Conservation (phyloP, 176 grass and related monocot genomes). For the Oryza brachyantha region DNA sequence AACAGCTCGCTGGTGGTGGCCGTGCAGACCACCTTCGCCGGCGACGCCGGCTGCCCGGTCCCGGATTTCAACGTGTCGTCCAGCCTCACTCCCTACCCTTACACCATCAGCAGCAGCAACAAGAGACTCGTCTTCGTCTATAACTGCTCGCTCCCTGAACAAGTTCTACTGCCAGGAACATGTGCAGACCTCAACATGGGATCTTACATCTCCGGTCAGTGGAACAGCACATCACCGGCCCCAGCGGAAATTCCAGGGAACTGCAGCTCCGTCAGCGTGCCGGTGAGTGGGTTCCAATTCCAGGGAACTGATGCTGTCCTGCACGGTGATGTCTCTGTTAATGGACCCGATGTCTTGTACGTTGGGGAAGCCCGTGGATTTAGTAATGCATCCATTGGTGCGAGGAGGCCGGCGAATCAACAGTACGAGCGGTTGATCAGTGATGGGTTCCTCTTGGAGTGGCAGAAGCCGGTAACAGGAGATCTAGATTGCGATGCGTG, state of each 20-base stretch:
- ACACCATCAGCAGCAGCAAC: neutral
- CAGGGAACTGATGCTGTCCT: too few relatives aligned
- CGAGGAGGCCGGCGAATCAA: too few relatives aligned
- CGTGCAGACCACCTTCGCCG: neutral
- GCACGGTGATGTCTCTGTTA: too few relatives aligned
- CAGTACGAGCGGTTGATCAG: too few relatives aligned
- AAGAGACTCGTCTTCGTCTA: conserved; percentile 38
- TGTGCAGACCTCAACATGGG: neutral
- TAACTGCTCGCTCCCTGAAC: neutral
- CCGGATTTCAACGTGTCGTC: conserved; percentile 35
- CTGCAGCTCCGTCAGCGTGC: neutral
- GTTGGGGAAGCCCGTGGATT: too few relatives aligned
- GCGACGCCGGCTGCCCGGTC: neutral
- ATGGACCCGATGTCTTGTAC: too few relatives aligned
- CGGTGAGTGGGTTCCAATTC: conserved; percentile 37
- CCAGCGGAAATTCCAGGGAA: neutral
- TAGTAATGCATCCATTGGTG: too few relatives aligned
- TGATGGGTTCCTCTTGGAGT: too few relatives aligned
- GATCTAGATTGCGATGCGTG: too few relatives aligned
- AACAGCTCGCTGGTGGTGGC: neutral
- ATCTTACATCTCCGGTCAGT: neutral
- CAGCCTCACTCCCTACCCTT: conserved; percentile 16
- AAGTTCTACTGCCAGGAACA: fast-evolving
- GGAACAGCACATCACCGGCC: neutral
- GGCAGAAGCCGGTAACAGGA: too few relatives aligned